phyloP scores from a whole-genome alignment of 306 rosid species.

The Cucurbita pepo region DNA sequence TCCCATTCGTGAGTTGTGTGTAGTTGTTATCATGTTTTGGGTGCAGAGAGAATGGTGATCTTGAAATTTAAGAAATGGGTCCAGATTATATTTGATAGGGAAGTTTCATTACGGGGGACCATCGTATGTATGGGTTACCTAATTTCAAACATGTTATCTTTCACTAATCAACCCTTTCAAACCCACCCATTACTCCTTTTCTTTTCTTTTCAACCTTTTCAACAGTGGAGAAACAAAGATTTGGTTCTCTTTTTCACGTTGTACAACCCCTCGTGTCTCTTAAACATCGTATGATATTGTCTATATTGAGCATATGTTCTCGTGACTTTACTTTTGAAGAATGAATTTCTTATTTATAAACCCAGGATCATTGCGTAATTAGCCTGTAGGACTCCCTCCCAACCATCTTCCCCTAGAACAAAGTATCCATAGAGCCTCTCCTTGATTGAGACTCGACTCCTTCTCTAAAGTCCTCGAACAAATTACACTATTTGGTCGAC shows the following conservation, averaged over 20 bases:
- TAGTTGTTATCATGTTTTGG: constrained; percentile 19
- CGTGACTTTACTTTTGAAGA: too few species aligned
- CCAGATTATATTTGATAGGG: constrained; percentile 13
- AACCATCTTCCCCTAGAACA: too few species aligned
- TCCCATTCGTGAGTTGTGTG: constrained; percentile 12
- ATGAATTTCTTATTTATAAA: background rate
- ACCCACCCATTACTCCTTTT: background rate
- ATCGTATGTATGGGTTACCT: background rate
- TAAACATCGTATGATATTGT: background rate
- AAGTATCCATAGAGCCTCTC: too few species aligned
- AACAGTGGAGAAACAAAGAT: too few species aligned
- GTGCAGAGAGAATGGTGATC: constrained; percentile 14
- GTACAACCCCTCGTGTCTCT: too few species aligned
- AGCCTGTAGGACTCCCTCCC: too few species aligned
- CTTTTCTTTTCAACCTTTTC: background rate
- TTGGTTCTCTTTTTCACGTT: too few species aligned
- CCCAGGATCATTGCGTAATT: too few species aligned
- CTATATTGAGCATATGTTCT: too few species aligned
- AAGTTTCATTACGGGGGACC: constrained; percentile 21
- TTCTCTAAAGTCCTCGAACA: too few species aligned
- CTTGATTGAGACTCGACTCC: too few species aligned
- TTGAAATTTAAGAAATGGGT: constrained; percentile 11
- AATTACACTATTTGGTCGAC: too few species aligned
- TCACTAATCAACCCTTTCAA: background rate
- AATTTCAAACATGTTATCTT: background rate